These are phyloP conservation scores for Halophytophthora batemanensis DNA, from an alignment of 352 stramenopile genomes.

Conservation along the genomic window DNA sequence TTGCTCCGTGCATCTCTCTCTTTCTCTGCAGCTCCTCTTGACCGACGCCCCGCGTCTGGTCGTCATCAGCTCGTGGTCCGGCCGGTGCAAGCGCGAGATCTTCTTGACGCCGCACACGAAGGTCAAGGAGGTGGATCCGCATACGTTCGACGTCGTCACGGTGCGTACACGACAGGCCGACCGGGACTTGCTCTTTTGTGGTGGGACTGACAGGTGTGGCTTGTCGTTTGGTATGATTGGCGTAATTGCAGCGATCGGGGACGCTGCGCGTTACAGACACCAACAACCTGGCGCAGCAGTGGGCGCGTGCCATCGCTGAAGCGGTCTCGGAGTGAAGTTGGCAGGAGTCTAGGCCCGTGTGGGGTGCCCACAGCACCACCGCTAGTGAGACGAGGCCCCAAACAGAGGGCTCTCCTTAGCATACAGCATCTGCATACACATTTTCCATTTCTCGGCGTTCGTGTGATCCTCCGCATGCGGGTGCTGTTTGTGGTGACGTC, in stretches of 20 bases:
- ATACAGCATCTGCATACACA: not conserved
- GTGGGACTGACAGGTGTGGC: not conserved
- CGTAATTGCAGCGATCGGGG: conserved; percentile 36
- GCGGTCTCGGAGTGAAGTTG: conserved; percentile 22
- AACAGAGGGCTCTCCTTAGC: not conserved
- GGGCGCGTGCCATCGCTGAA: conserved; percentile 47
- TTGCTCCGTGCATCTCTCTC: conserved; percentile 3
- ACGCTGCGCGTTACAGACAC: conserved; percentile 61
- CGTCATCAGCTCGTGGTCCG: conserved; percentile 63
- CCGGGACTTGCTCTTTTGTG: not conserved
- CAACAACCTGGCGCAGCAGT: conserved; percentile 58
- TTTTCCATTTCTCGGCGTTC: no score
- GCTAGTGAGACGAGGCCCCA: not conserved
- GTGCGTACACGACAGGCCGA: conserved; percentile 26
- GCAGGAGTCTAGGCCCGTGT: not conserved
- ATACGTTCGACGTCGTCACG: conserved; percentile 78
- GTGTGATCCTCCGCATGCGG: no score
- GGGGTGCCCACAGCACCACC: conserved; percentile 3
- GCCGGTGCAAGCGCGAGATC: conserved; percentile 73
- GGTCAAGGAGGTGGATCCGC: conserved; percentile 61
- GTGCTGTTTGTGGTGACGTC: no score
- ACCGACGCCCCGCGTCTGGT: conserved; percentile 70
- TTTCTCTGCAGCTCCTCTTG: conserved; percentile 44
- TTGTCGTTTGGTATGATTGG: not conserved
- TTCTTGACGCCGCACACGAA: conserved; percentile 58